Conservation (phyloP, 768 basidiomycete species). For the Pluteus cervinus region DNA sequence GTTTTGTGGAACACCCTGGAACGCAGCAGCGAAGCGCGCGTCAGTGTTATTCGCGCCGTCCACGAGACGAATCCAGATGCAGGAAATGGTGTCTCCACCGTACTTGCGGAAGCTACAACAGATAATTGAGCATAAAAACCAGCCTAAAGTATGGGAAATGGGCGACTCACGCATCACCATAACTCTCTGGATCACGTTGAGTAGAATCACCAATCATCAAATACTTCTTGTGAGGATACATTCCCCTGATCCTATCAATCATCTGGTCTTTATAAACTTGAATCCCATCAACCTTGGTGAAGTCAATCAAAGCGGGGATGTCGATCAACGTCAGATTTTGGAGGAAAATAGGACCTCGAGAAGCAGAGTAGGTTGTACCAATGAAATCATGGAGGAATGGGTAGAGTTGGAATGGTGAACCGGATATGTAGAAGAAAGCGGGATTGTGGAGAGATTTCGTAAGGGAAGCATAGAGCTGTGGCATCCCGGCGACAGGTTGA, state of each 20-base stretch:
- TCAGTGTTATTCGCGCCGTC: slow-evolving; percentile 35
- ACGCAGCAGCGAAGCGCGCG: slow-evolving; percentile 28
- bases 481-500: slow-evolving; percentile 38
- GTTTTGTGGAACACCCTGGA: slow-evolving; percentile 25
- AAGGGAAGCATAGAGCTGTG: slow-evolving; percentile 33
- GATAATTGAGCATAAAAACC: neutral
- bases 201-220: slow-evolving; percentile 38
- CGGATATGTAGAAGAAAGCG: slow-evolving; percentile 38
- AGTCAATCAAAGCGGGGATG: slow-evolving; percentile 21
- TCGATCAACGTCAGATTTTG: slow-evolving; percentile 31
- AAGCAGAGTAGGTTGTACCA: slow-evolving; percentile 23
- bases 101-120: slow-evolving; percentile 27
- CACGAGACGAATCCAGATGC: slow-evolving; percentile 39
- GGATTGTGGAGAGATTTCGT: slow-evolving; percentile 27
- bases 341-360: slow-evolving; percentile 32
- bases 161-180: slow-evolving; percentile 32
- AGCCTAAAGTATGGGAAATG: neutral
- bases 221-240: slow-evolving; percentile 39
- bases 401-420: slow-evolving; percentile 38
- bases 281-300: slow-evolving; percentile 18
- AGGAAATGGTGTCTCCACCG: slow-evolving; percentile 28
- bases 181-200: slow-evolving; percentile 39
- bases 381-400: slow-evolving; percentile 38
- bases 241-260: slow-evolving; percentile 31
- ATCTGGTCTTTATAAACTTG: slow-evolving; percentile 29